These are phyloP conservation scores for Stagonosporopsis rhizophila DNA, from an alignment of 2,329 filamentous ascomycete genomes.

Conservation along the genomic window DNA sequence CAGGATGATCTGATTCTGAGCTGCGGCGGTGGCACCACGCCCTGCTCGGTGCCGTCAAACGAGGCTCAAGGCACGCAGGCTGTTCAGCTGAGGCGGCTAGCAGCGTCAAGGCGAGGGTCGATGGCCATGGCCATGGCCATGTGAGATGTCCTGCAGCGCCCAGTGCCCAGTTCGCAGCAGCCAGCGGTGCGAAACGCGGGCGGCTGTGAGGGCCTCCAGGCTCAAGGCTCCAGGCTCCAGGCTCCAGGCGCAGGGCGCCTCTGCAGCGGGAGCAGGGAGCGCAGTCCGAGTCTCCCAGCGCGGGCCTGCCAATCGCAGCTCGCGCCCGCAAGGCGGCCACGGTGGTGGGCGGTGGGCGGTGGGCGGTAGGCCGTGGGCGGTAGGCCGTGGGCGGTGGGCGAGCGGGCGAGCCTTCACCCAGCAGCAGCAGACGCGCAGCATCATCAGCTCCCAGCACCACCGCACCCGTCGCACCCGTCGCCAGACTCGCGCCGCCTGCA, in stretches of 20 bases:
- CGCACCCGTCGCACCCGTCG: slow-evolving; percentile 3
- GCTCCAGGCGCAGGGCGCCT: background rate
- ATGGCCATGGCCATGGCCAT: too few relatives aligned
- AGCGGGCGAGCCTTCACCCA: too few relatives aligned
- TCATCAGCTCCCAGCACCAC: too few relatives aligned
- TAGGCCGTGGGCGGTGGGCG: too few relatives aligned
- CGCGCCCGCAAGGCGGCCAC: too few relatives aligned
- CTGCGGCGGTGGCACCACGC: too few relatives aligned
- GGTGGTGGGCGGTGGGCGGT: too few relatives aligned
- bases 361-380: too few relatives aligned
- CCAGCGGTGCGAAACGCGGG: background rate
- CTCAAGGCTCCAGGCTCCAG: background rate
- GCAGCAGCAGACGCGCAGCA: too few relatives aligned
- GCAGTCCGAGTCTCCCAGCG: slow-evolving; percentile 4
- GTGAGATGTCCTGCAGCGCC: too few relatives aligned
- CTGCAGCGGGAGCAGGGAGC: slow-evolving; percentile 7
- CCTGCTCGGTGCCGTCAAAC: background rate
- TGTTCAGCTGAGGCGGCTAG: background rate
- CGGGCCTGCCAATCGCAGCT: too few relatives aligned
- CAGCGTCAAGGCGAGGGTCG: background rate
- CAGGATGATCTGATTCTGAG: slow-evolving; percentile 7
- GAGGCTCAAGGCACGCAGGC: slow-evolving; percentile 12
- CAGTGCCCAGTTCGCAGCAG: too few relatives aligned
- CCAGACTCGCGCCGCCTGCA: background rate
- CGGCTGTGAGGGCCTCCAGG: background rate